These are phyloP conservation scores for Pseudogymnoascus sp. DNA, from an alignment of 2,329 filamentous ascomycete species.

Conservation along the genomic window DNA sequence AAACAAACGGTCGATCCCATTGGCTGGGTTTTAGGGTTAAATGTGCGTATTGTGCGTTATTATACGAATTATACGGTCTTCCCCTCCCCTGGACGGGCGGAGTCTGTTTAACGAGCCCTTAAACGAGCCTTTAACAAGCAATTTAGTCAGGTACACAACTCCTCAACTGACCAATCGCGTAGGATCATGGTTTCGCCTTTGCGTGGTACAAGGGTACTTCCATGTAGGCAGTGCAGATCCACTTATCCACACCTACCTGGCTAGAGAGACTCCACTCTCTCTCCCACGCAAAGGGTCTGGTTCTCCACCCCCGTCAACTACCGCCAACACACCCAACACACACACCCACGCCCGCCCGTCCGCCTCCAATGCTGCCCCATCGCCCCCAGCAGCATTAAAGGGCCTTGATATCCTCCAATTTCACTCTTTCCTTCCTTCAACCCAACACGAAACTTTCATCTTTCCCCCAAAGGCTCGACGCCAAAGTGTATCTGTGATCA, in stretches of 20 bases:
- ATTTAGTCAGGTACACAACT: background rate
- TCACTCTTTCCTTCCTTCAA: background rate
- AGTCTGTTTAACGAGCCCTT: background rate
- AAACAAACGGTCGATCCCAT: background rate
- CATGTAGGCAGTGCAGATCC: background rate
- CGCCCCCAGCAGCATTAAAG: background rate
- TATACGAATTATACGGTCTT: background rate
- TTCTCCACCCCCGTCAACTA: background rate
- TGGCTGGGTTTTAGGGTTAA: background rate
- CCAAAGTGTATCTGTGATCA: conserved; percentile 5
- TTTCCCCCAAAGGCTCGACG: background rate
- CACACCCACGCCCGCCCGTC: too few relatives aligned
- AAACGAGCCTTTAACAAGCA: background rate
- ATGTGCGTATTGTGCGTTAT: background rate
- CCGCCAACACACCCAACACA: background rate
- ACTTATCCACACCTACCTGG: too few relatives aligned
- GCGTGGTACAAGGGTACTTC: background rate
- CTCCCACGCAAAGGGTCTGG: background rate
- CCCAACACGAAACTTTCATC: background rate
- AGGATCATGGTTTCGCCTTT: background rate
- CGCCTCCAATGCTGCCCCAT: background rate
- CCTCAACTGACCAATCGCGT: background rate
- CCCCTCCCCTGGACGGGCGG: background rate
- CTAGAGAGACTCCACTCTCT: background rate
- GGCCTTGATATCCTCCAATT: background rate